Percentiles rank a stretch among this genome's conserved stretches.
phyloP scores from a whole-genome alignment of 1,139 yeast genomes.

The Candida sp. region DNA sequence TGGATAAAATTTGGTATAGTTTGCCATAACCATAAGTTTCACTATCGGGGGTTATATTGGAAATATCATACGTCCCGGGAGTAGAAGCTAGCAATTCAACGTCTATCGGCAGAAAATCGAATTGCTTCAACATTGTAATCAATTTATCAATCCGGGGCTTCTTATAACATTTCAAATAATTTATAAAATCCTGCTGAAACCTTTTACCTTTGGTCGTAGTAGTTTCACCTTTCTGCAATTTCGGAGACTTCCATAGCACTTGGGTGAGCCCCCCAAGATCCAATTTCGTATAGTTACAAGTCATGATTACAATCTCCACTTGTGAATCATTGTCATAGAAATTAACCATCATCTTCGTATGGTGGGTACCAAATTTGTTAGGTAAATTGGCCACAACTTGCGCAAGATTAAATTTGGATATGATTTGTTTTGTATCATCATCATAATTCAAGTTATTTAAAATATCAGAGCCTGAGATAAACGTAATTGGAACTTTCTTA shows the following conservation, averaged over 20 bases:
- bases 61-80: conserved; percentile 37
- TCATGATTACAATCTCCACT: conserved; percentile 53
- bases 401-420: conserved; percentile 18
- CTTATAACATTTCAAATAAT: conserved; percentile 43
- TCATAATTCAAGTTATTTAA: conserved; percentile 9
- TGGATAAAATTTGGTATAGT: conserved; percentile 37
- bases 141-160: conserved; percentile 23
- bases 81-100: conserved; percentile 59
- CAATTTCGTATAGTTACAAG: conserved; percentile 52
- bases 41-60: conserved; percentile 8
- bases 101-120: conserved; percentile 43
- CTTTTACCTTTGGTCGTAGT: conserved; percentile 7
- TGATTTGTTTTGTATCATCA: conserved; percentile 9
- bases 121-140: conserved; percentile 21
- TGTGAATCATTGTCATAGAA: conserved; percentile 34
- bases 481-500: conserved; percentile 20
- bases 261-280: conserved; percentile 62
- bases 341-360: conserved; percentile 65
- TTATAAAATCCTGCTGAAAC: conserved; percentile 35
- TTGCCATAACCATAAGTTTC: conserved; percentile 50
- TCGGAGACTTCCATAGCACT: conserved; percentile 62
- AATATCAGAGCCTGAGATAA: conserved; percentile 27
- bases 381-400: conserved; percentile 33
- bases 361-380: conserved; percentile 50
- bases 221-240: conserved; percentile 17